Percentiles rank a stretch among this genome's conserved stretches.
Conservation (phyloP, 805 yeast species). For the Monosporozyma servazzii region DNA sequence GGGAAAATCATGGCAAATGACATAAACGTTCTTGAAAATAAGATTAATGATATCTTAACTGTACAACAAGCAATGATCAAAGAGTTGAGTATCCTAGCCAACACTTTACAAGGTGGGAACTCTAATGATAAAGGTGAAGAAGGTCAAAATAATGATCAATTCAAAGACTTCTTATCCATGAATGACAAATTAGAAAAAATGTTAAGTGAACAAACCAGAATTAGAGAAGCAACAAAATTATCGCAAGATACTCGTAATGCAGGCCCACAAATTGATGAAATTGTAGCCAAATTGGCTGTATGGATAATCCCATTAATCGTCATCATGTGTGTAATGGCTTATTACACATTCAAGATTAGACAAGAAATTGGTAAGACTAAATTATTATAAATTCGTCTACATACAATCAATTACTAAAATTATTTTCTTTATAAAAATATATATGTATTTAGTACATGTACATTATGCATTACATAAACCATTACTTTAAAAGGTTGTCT, state of each 20-base stretch:
- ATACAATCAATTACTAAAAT: neutral
- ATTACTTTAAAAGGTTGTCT: too few species aligned
- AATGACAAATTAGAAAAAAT: constrained; percentile 27
- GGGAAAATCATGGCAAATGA: constrained; percentile 32
- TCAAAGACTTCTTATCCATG: constrained; percentile 23
- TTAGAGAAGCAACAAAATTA: constrained; percentile 19
- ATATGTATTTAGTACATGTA: neutral
- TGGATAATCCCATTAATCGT: constrained; percentile 28
- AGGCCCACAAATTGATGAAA: constrained; percentile 29
- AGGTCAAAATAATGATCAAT: constrained; percentile 10
- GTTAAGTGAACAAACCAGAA: constrained; percentile 21
- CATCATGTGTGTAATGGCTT: constrained; percentile 29
- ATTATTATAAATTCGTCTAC: constrained; percentile 13
- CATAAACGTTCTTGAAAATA: constrained; percentile 19
- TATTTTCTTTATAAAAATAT: neutral
- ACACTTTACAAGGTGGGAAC: constrained; percentile 2
- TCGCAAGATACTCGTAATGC: constrained; percentile 4
- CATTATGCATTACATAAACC: neutral
- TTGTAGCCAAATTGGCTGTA: constrained; percentile 24
- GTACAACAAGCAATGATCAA: constrained; percentile 19
- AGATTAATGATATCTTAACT: constrained; percentile 17
- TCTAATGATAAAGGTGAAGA: neutral
- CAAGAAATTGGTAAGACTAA: constrained; percentile 31
- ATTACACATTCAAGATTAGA: constrained; percentile 30
- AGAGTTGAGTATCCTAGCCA: constrained; percentile 15